A percentile compares a stretch with the other conserved stretches of the same genome.
phyloP scores from a whole-genome alignment of 768 basidiomycete species.

The Kwoniella europaea region DNA sequence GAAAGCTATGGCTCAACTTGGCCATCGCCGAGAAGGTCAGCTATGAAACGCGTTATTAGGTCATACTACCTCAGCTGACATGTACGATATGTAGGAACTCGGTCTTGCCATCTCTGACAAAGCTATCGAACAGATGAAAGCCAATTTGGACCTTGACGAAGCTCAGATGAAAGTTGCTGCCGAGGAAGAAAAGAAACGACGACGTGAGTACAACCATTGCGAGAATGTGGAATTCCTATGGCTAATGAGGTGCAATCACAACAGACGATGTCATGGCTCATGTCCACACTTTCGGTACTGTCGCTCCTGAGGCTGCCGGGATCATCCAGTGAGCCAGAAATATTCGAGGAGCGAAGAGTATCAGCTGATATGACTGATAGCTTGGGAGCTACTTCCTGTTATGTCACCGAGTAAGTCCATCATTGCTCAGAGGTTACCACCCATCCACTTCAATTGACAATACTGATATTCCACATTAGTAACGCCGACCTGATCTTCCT shows the following conservation, averaged over 20 bases:
- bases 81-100: slow-evolving; percentile 64
- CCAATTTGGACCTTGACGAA: slow-evolving; percentile 84
- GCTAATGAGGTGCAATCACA: background rate
- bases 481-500: slow-evolving; percentile 99
- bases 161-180: slow-evolving; percentile 92
- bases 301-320: slow-evolving; percentile 91
- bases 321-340: slow-evolving; percentile 79
- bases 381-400: slow-evolving; percentile 96
- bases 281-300: slow-evolving; percentile 92
- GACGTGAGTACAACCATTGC: slow-evolving; percentile 61
- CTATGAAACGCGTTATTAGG: background rate
- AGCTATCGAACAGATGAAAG: slow-evolving; percentile 91
- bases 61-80: background rate
- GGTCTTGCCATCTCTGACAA: slow-evolving; percentile 86
- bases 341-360: background rate
- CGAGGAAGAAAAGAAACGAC: slow-evolving; percentile 90
- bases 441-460: background rate
- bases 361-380: slow-evolving; percentile 58
- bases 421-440: background rate
- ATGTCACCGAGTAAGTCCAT: slow-evolving; percentile 86
- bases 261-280: slow-evolving; percentile 97
- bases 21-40: slow-evolving; percentile 84
- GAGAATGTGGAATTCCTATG: background rate
- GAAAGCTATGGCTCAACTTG: slow-evolving; percentile 92
- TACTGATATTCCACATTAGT: slow-evolving; percentile 60